phyloP scores from a whole-genome alignment of 495 filamentous ascomycete genomes.

The Amphirosellinia nigrospora region DNA sequence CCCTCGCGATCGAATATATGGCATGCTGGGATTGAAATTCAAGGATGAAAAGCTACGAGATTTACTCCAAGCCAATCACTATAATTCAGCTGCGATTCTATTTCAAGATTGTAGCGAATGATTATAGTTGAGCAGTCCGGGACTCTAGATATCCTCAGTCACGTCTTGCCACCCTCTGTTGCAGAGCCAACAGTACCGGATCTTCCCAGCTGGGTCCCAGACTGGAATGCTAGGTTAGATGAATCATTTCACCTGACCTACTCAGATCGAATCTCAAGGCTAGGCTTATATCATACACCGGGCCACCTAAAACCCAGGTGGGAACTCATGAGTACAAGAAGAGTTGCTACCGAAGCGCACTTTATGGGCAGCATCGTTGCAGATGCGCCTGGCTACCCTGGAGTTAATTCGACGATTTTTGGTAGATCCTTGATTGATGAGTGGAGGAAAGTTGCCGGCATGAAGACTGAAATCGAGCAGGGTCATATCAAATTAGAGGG shows the following conservation, averaged over 20 bases:
- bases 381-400: neutral
- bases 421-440: neutral
- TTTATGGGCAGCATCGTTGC: neutral
- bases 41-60: neutral
- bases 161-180: neutral
- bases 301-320: neutral
- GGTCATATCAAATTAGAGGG: neutral
- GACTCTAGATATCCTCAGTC: neutral
- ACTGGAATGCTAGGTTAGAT: conserved; percentile 1
- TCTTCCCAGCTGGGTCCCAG: neutral
- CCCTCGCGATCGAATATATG: neutral
- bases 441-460: neutral
- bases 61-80: neutral
- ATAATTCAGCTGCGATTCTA: neutral
- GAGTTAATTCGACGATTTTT: neutral
- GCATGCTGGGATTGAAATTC: neutral
- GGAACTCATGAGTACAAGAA: neutral
- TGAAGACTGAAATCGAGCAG: neutral
- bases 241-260: neutral
- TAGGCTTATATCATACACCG: neutral
- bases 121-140: neutral
- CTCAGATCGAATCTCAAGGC: neutral
- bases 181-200: neutral
- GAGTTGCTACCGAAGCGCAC: neutral
- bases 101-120: neutral